A percentile compares a stretch with the other conserved stretches of the same genome.
Evolutionary conservation across 2,329 filamentous ascomycete genomes (phyloP).

Genomic region (Pseudonectria buxi): DNA sequence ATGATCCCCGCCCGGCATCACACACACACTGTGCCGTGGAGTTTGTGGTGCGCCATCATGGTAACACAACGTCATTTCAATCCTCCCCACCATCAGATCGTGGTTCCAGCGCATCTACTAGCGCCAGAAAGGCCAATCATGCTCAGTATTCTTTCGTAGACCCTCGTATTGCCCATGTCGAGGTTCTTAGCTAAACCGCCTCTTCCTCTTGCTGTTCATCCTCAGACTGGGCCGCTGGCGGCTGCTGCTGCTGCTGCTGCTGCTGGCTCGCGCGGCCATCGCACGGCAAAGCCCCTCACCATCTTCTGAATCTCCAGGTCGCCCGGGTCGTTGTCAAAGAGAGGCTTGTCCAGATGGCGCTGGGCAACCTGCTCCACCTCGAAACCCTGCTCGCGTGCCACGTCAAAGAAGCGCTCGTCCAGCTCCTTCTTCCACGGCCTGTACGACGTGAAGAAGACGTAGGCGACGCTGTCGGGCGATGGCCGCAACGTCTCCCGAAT

Average conservation of each 20-base stretch:
- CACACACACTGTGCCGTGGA: no score
- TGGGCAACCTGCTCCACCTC: constrained; percentile 74
- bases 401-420: constrained; percentile 80
- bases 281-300: constrained; percentile 70
- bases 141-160: no score
- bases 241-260: constrained; percentile 8
- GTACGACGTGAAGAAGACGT: constrained; percentile 93
- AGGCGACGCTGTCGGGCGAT: constrained; percentile 51
- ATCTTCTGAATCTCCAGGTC: constrained; percentile 76
- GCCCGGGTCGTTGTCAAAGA: constrained; percentile 85
- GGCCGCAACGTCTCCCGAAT: constrained; percentile 60
- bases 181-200: no score
- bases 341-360: constrained; percentile 72
- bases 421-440: constrained; percentile 82
- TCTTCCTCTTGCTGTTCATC: no score
- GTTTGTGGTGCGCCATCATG: no score
- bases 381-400: constrained; percentile 65
- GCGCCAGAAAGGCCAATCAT: no score
- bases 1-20: no score
- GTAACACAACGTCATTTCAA: no score
- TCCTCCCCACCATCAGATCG: no score
- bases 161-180: no score
- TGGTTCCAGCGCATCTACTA: no score
- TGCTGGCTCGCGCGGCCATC: constrained; percentile 47
- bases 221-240: no score